These are phyloP conservation scores for Wickerhamomyces canadensis DNA, from an alignment of 805 yeast genomes.

Conservation along the genomic window DNA sequence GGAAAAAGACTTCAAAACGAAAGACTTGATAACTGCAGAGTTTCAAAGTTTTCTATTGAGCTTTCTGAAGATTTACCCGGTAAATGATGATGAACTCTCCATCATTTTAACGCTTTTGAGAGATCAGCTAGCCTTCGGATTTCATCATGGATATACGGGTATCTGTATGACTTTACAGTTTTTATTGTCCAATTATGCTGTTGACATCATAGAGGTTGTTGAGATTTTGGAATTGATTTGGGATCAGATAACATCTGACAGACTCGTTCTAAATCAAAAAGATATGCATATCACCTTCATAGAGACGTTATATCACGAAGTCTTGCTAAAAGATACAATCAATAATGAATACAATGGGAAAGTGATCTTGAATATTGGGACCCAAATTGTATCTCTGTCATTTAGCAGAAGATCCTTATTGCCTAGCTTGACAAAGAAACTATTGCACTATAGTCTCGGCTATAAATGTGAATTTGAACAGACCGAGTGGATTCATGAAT, in stretches of 20 bases:
- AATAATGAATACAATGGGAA: slow-evolving; percentile 24
- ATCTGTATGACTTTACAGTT: slow-evolving; percentile 14
- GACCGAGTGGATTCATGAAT: slow-evolving; percentile 43
- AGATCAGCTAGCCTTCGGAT: slow-evolving; percentile 11
- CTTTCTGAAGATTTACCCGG: slow-evolving; percentile 18
- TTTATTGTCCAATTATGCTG: slow-evolving; percentile 12
- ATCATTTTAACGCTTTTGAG: slow-evolving; percentile 14
- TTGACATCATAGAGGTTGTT: slow-evolving; percentile 24
- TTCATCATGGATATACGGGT: slow-evolving; percentile 7
- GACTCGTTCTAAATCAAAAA: slow-evolving; percentile 62
- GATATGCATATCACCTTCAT: slow-evolving; percentile 56
- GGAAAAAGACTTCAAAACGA: slow-evolving; percentile 21
- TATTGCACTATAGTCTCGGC: slow-evolving; percentile 39
- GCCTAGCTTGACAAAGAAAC: slow-evolving; percentile 46
- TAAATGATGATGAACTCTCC: slow-evolving; percentile 14
- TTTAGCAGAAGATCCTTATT: slow-evolving; percentile 63
- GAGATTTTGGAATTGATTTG: slow-evolving; percentile 43
- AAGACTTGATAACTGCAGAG: slow-evolving; percentile 24
- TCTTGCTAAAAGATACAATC: slow-evolving; percentile 34
- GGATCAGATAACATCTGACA: slow-evolving; percentile 48
- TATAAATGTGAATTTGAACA: slow-evolving; percentile 31
- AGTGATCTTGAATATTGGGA: slow-evolving; percentile 27
- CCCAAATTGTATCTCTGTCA: slow-evolving; percentile 41
- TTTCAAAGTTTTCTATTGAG: slow-evolving; percentile 21
- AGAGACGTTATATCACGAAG: slow-evolving; percentile 39